Evolutionary conservation across 164 flowering plant genomes (phyloP).

Genomic region (Annona squamosa): DNA sequence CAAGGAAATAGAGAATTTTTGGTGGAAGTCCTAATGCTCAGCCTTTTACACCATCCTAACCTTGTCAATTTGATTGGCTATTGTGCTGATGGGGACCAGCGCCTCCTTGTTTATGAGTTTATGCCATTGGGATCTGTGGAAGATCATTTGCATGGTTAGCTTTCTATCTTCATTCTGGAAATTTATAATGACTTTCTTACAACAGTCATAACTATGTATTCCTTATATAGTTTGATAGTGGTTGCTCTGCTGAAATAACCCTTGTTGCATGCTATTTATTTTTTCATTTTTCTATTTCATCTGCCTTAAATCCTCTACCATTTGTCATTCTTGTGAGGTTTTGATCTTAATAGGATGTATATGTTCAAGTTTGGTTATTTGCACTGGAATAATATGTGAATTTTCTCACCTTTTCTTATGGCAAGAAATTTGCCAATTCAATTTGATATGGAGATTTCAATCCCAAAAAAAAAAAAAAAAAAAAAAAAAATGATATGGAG

Average conservation of each 20-base stretch:
- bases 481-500: too few relatives aligned
- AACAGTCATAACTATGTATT: not conserved
- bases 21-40: slow-evolving; percentile 96
- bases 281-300: slow-evolving; percentile 1
- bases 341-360: not conserved
- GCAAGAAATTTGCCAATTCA: too few relatives aligned
- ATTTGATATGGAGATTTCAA: too few relatives aligned
- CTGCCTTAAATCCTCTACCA: not conserved
- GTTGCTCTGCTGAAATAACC: not conserved
- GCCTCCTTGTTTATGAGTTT: slow-evolving; percentile 90
- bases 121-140: slow-evolving; percentile 93
- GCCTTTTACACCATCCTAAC: slow-evolving; percentile 78
- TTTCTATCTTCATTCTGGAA: not conserved
- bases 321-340: not conserved
- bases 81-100: slow-evolving; percentile 92
- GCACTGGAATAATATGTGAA: too few relatives aligned
- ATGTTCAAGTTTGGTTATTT: too few relatives aligned
- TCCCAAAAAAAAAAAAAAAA: too few relatives aligned
- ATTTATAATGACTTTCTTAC: not conserved
- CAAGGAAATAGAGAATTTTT: slow-evolving; percentile 90
- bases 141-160: slow-evolving; percentile 85
- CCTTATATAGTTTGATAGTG: not conserved
- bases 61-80: slow-evolving; percentile 89
- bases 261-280: not conserved
- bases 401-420: too few relatives aligned